These are phyloP conservation scores for Oryza australiensis DNA, from an alignment of 176 grass and related monocot species.

Conservation along the genomic window DNA sequence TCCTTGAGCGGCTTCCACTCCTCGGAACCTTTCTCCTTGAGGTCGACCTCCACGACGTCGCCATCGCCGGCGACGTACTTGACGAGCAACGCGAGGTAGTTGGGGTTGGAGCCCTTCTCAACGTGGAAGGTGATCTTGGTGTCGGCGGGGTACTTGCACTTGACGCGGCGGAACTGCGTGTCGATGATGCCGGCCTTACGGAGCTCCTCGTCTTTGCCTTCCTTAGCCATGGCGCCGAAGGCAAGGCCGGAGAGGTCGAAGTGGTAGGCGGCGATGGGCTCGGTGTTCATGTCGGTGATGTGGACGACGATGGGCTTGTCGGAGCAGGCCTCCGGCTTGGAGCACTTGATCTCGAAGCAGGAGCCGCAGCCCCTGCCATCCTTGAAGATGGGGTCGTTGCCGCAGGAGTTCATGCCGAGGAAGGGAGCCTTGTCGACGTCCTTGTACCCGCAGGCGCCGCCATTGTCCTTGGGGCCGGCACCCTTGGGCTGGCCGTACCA, in stretches of 20 bases:
- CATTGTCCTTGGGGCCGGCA: conserved; percentile 47
- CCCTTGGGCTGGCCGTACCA: conserved; percentile 56
- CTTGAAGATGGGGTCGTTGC: conserved; percentile 57
- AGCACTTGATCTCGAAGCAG: conserved; percentile 58
- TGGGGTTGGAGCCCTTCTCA: conserved; percentile 51
- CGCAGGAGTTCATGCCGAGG: conserved; percentile 53
- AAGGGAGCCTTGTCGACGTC: neutral
- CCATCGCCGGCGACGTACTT: conserved; percentile 54
- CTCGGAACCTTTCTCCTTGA: conserved; percentile 37
- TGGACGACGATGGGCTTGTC: conserved; percentile 29
- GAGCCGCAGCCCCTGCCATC: conserved; percentile 49
- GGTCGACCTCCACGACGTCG: conserved; percentile 39
- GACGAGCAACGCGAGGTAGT: conserved; percentile 48
- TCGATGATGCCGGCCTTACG: conserved; percentile 47
- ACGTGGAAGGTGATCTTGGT: conserved; percentile 65
- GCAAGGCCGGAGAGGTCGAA: conserved; percentile 51
- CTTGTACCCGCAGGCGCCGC: conserved; percentile 28
- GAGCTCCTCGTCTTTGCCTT: conserved; percentile 42
- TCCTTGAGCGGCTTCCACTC: conserved; percentile 35
- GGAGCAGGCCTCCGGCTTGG: conserved; percentile 44
- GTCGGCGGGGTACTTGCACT: conserved; percentile 47
- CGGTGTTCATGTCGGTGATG: conserved; percentile 53
- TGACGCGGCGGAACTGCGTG: conserved; percentile 43
- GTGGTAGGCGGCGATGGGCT: conserved; percentile 43
- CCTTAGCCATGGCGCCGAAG: conserved; percentile 52